Evolutionary conservation across 2,329 filamentous ascomycete genomes (phyloP).

Genomic region (Colletotrichum lupini): DNA sequence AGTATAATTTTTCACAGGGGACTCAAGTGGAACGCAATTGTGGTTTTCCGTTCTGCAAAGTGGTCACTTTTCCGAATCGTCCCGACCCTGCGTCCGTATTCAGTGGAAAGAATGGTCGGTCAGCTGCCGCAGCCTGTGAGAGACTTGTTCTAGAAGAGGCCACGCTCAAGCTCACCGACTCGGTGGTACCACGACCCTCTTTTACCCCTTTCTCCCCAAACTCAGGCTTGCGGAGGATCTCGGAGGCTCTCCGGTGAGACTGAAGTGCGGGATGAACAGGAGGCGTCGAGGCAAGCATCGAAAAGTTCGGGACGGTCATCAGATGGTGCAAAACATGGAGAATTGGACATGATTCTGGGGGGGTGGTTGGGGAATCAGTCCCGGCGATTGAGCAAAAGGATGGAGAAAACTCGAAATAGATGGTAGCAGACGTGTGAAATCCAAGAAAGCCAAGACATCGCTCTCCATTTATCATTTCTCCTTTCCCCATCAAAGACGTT

Average conservation of each 20-base stretch:
- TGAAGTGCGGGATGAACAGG: neutral
- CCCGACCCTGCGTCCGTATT: neutral
- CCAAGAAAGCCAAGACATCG: conserved; percentile 24
- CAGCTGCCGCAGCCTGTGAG: neutral
- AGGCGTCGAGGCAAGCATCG: neutral
- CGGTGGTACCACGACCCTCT: neutral
- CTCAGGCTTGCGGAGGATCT: neutral
- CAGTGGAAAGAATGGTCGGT: neutral
- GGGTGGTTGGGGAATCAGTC: neutral
- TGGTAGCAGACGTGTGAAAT: neutral
- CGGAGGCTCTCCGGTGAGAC: neutral
- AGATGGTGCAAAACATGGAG: neutral
- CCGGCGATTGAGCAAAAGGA: neutral
- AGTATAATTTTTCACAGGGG: too few relatives aligned
- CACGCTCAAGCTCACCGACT: neutral
- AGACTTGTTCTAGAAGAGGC: neutral
- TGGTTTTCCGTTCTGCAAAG: neutral
- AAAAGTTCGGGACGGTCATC: neutral
- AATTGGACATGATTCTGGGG: neutral
- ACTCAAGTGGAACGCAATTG: neutral
- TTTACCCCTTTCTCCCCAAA: neutral
- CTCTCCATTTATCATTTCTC: conserved; percentile 15
- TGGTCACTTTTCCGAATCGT: neutral
- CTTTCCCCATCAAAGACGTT: conserved; percentile 21
- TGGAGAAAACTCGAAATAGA: neutral